These are phyloP conservation scores for Trifolium subterraneum DNA, from an alignment of 306 rosid genomes.

Conservation along the genomic window DNA sequence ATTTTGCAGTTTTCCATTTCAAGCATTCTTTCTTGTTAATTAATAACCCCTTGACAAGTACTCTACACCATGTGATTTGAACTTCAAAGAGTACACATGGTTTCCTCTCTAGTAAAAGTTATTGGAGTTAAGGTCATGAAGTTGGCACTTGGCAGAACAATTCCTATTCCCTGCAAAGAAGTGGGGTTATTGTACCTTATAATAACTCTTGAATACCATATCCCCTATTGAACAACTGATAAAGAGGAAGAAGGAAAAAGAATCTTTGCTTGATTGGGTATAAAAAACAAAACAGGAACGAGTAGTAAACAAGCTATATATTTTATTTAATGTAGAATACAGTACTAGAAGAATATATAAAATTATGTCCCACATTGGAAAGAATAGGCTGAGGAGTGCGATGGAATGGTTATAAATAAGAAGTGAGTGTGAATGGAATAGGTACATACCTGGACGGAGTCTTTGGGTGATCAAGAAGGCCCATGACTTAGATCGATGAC, in stretches of 20 bases:
- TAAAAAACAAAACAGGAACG: not conserved
- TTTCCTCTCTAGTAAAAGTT: not conserved
- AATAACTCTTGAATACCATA: too few relatives aligned
- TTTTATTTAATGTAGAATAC: too few relatives aligned
- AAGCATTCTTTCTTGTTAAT: not conserved
- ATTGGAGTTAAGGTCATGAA: not conserved
- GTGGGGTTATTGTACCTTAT: too few relatives aligned
- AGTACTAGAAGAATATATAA: too few relatives aligned
- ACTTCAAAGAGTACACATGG: not conserved
- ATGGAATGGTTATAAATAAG: not conserved
- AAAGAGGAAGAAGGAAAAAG: too few relatives aligned
- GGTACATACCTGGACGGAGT: slow-evolving; percentile 71
- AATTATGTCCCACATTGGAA: slow-evolving; percentile 31
- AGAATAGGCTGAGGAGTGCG: rapidly evolving
- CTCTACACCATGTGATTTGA: not conserved
- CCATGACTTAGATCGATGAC: slow-evolving; percentile 55
- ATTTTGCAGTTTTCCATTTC: not conserved
- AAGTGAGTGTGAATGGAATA: not conserved
- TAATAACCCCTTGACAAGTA: not conserved
- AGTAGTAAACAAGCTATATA: not conserved
- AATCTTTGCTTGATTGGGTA: not conserved
- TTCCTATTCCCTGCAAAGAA: too few relatives aligned
- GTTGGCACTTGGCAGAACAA: too few relatives aligned
- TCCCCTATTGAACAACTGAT: too few relatives aligned
- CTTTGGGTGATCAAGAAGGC: slow-evolving; percentile 56